These are phyloP conservation scores for Sporobolomyces roseus DNA, from an alignment of 768 basidiomycete genomes.

Conservation along the genomic window DNA sequence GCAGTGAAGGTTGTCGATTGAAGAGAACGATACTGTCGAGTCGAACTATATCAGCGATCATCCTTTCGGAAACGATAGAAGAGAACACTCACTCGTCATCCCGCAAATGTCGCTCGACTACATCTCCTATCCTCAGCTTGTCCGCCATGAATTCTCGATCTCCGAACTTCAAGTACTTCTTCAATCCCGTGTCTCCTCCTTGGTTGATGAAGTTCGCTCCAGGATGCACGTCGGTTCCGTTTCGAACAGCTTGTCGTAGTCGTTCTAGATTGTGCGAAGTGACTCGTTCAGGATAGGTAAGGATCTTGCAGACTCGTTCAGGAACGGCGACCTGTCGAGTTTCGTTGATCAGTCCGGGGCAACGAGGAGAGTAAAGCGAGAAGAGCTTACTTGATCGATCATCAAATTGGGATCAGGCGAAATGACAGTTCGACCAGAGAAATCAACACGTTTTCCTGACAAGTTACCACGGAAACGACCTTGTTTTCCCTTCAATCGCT, in stretches of 20 bases:
- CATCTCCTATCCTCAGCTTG: conserved; percentile 75
- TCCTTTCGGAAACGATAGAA: neutral
- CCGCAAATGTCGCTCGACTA: conserved; percentile 87
- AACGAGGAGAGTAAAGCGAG: neutral
- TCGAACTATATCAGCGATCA: neutral
- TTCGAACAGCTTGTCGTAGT: conserved; percentile 71
- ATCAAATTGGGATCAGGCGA: conserved; percentile 98
- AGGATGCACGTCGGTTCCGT: conserved; percentile 85
- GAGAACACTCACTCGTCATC: conserved; percentile 68
- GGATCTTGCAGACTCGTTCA: conserved; percentile 84
- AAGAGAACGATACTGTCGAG: conserved; percentile 71
- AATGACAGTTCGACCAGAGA: conserved; percentile 96
- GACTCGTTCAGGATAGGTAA: conserved; percentile 95
- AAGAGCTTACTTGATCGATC: conserved; percentile 72
- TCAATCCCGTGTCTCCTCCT: conserved; percentile 65
- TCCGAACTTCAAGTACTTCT: conserved; percentile 85
- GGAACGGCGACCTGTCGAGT: conserved; percentile 70
- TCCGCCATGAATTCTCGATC: conserved; percentile 76
- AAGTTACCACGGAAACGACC: conserved; percentile 97
- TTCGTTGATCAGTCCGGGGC: neutral
- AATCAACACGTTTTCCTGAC: conserved; percentile 98
- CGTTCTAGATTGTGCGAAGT: conserved; percentile 80
- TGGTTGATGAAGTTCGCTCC: conserved; percentile 91
- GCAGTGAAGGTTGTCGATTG: conserved; percentile 97
- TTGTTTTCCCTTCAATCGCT: conserved; percentile 96